Conservation (phyloP, 1,284 basidiomycete genomes). For the Malassezia brasiliensis region DNA sequence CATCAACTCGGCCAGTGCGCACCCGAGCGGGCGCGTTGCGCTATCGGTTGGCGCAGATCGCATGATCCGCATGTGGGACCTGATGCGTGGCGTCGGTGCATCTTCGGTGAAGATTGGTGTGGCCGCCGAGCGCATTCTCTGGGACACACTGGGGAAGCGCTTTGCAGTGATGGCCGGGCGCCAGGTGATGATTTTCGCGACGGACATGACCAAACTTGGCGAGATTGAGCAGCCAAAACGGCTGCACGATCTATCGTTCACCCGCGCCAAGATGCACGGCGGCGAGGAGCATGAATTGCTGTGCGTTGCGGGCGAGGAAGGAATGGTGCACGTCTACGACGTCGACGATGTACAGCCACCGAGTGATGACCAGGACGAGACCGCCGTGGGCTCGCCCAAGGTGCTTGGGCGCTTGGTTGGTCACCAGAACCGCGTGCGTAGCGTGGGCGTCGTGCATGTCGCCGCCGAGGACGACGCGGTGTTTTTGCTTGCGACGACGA, state of each 20-base stretch:
- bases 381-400: constrained; percentile 16
- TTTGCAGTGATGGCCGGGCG: constrained; percentile 33
- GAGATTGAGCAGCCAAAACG: constrained; percentile 29
- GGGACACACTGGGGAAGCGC: constrained; percentile 30
- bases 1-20: constrained; percentile 78
- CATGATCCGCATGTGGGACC: constrained; percentile 91
- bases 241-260: constrained; percentile 33
- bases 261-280: constrained; percentile 8
- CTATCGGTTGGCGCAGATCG: constrained; percentile 81
- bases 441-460: neutral
- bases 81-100: constrained; percentile 83
- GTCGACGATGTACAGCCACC: constrained; percentile 18
- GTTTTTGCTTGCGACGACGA: constrained; percentile 25
- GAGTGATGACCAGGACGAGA: constrained; percentile 15
- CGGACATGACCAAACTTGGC: constrained; percentile 37
- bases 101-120: constrained; percentile 63
- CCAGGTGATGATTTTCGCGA: constrained; percentile 32
- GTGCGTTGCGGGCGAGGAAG: constrained; percentile 29
- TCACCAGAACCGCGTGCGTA: constrained; percentile 28
- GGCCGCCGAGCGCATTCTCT: constrained; percentile 32
- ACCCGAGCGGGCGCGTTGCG: constrained; percentile 82
- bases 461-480: neutral
- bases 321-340: constrained; percentile 29
- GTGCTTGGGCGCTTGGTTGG: constrained; percentile 35
- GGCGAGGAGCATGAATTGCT: constrained; percentile 29